Evolutionary conservation across 257 asterid genomes (phyloP).

Genomic region (Apocynum venetum): DNA sequence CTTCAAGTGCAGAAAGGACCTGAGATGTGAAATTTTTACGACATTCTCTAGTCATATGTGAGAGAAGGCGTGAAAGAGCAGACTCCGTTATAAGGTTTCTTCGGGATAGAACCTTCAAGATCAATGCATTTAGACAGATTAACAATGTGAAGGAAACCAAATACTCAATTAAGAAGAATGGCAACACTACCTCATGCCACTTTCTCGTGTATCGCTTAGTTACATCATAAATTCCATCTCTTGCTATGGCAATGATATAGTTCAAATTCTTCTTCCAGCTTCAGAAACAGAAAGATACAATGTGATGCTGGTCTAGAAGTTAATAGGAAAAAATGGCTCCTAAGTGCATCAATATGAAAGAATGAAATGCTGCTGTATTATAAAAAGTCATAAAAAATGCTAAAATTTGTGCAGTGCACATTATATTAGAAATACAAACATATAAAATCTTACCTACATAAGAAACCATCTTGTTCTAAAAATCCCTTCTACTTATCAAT

Average conservation of each 20-base stretch:
- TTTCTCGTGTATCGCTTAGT: slow-evolving; percentile 89
- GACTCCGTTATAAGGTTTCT: slow-evolving; percentile 66
- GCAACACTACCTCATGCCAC: slow-evolving; percentile 72
- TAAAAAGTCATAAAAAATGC: not conserved
- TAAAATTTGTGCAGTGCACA: not conserved
- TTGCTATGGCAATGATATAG: slow-evolving; percentile 68
- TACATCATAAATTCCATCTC: slow-evolving; percentile 90
- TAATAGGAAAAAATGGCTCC: not conserved
- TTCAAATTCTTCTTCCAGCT: slow-evolving; percentile 85
- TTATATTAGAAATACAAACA: too few relatives aligned
- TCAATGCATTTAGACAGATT: not conserved
- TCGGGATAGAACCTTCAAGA: slow-evolving; percentile 66
- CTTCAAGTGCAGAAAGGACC: slow-evolving; percentile 48
- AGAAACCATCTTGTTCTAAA: not conserved
- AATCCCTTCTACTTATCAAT: not conserved
- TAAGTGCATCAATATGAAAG: not conserved
- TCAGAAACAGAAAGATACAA: slow-evolving; percentile 29
- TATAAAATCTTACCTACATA: not conserved
- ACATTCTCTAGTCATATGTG: slow-evolving; percentile 50
- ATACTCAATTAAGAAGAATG: slow-evolving; percentile 10
- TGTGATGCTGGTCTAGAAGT: not conserved
- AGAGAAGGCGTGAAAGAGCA: slow-evolving; percentile 43
- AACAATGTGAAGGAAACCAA: slow-evolving; percentile 9
- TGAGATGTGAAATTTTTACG: slow-evolving; percentile 46
- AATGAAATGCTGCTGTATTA: not conserved